Base-by-base conservation (phyloP, 495 filamentous ascomycete species). In the Aspergillus carlsbadensis region DNA sequence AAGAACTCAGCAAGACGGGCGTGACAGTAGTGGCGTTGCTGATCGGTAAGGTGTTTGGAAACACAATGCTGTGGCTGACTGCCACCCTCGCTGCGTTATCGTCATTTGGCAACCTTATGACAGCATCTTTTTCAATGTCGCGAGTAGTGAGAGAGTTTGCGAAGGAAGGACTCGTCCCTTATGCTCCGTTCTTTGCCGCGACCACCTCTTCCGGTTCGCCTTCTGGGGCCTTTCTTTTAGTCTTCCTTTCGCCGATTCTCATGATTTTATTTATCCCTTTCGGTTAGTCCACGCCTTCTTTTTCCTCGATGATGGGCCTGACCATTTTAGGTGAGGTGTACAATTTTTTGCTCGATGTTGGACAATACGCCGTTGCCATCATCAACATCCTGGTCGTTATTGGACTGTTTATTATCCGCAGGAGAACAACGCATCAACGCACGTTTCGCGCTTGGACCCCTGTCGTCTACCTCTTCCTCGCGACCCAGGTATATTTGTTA, bases 51-150 rank as follows among this genome's bases (percentile, higher is more conserved):
- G 76, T 84, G 0, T 87, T 90, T 71, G 86, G 86, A 2, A 58
- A 57, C 14, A 54, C 42, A 10, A 59, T 63, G 56, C 53, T 57
- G 17, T 56, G 56, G 48, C 17, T 59, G 35, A 59, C 56, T 10
- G 61, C 61, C 5, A 58, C 84, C 5, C 73, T 84, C 10, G 75
- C 89, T 29, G 85, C 85, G 0, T 66, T 84, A 18, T 87, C 84
- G 1, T 85, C 83, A 0, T 78, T 80, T 6, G 87, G 87, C 4
- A 90, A 88, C 58, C 80, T 89, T 2, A 84, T 91, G 81, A 85
- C 87, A 6, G 82, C 87, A 2, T 87, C 85, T 3, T 90, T 87
- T 59, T 61, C 80, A 0, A 69, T 88, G 79, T 79, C 86, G 11
- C 82, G 85, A 18, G 72, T 87, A 1, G 86, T 85, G 53, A 81